A percentile compares a stretch with the other conserved stretches of the same genome.
Conservation (phyloP, 2,329 filamentous ascomycete genomes). For the Aspergillus hortae region DNA sequence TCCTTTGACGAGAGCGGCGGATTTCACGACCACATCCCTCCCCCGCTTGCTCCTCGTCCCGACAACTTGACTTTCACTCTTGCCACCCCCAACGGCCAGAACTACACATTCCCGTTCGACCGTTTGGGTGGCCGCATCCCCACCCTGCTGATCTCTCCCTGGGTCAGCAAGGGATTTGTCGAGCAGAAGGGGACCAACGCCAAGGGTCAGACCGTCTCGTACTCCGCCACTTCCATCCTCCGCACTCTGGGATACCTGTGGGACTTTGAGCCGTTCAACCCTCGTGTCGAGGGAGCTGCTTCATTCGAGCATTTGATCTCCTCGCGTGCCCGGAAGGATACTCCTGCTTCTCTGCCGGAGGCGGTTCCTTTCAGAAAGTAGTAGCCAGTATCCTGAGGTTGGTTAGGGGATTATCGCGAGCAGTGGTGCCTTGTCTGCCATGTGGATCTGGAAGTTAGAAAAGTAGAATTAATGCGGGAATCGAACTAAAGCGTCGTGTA, state of each 20-base stretch:
- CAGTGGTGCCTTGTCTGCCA: too few species aligned
- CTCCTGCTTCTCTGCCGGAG: slow-evolving; percentile 14
- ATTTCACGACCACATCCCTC: slow-evolving; percentile 37
- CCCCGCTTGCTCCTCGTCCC: slow-evolving; percentile 30
- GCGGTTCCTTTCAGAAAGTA: slow-evolving; percentile 9
- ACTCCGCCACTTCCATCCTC: slow-evolving; percentile 27
- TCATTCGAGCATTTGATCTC: slow-evolving; percentile 30
- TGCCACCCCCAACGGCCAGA: slow-evolving; percentile 20
- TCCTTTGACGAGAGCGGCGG: slow-evolving; percentile 39
- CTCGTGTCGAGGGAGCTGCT: slow-evolving; percentile 23
- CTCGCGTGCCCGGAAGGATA: slow-evolving; percentile 16
- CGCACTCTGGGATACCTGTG: slow-evolving; percentile 32
- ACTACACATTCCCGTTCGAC: slow-evolving; percentile 27
- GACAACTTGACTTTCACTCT: slow-evolving; percentile 35
- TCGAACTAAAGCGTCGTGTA: too few species aligned
- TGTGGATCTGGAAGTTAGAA: too few species aligned
- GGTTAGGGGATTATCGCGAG: neutral
- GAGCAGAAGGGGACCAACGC: slow-evolving; percentile 29
- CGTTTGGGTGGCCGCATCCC: slow-evolving; percentile 29
- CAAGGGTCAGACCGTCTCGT: slow-evolving; percentile 21
- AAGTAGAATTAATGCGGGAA: too few species aligned
- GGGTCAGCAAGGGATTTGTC: slow-evolving; percentile 25
- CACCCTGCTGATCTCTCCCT: slow-evolving; percentile 29
- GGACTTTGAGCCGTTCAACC: slow-evolving; percentile 32
- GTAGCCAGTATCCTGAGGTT: neutral